Conservation (phyloP, 331 rosid species). For the Acacia pycnantha region DNA sequence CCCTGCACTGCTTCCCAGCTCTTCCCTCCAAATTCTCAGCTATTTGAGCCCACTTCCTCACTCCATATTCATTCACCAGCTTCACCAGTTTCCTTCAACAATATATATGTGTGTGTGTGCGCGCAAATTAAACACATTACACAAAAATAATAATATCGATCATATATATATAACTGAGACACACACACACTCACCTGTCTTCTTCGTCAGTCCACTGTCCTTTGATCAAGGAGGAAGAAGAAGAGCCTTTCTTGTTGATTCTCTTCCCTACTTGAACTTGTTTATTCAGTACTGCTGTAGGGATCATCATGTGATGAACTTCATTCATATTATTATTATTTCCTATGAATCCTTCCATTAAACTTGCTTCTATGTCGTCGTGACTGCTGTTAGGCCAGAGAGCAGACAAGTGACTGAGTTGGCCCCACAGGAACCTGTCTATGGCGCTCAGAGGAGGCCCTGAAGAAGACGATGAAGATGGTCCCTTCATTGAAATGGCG, state of each 20-base stretch:
- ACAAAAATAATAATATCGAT: not conserved
- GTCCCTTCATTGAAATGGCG: constrained; percentile 9
- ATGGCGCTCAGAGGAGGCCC: constrained; percentile 77
- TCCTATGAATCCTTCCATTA: constrained; percentile 28
- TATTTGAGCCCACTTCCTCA: constrained; percentile 81
- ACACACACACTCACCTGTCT: constrained; percentile 36
- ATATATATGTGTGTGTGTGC: not conserved
- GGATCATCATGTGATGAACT: not conserved
- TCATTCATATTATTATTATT: constrained; percentile 24
- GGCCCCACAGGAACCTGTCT: constrained; percentile 66
- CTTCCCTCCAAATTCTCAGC: constrained; percentile 79
- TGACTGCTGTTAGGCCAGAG: constrained; percentile 26
- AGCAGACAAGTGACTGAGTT: constrained; percentile 20
- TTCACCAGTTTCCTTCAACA: constrained; percentile 52
- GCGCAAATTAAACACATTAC: not conserved
- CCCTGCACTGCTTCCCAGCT: constrained; percentile 89
- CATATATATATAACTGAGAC: not conserved
- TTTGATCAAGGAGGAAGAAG: constrained; percentile 52
- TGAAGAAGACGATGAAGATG: not conserved
- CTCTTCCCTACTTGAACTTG: constrained; percentile 34
- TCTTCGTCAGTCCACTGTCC: constrained; percentile 92
- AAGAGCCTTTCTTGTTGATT: constrained; percentile 33
- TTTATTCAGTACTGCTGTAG: not conserved
- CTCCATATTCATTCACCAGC: constrained; percentile 79
- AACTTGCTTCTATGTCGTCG: constrained; percentile 16